These are phyloP conservation scores for Pseudogymnoascus verrucosus DNA, from an alignment of 2,329 filamentous ascomycete genomes.

Conservation along the genomic window DNA sequence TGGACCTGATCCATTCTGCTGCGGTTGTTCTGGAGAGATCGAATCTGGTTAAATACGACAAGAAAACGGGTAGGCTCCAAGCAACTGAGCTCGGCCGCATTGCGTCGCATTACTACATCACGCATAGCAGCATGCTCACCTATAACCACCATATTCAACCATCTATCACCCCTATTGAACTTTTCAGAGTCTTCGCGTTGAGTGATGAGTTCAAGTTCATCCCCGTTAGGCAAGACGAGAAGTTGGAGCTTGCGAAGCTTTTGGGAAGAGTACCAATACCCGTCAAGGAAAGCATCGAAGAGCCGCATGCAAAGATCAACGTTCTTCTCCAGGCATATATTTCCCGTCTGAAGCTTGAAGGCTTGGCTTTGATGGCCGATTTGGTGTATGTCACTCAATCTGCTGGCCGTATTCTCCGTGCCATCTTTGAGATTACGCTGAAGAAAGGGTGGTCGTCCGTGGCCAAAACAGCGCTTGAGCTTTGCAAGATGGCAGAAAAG, in stretches of 20 bases:
- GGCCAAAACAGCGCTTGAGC: conserved; percentile 81
- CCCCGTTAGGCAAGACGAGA: conserved; percentile 93
- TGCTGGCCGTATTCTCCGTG: conserved; percentile 87
- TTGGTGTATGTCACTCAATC: conserved; percentile 98
- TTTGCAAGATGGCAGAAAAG: conserved; percentile 99
- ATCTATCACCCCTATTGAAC: conserved; percentile 84
- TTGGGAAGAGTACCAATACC: conserved; percentile 86
- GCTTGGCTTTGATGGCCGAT: conserved; percentile 92
- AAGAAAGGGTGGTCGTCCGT: conserved; percentile 95
- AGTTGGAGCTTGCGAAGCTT: conserved; percentile 88
- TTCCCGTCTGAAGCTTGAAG: conserved; percentile 86
- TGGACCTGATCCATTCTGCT: conserved; percentile 94
- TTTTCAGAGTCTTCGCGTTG: conserved; percentile 92
- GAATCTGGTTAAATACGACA: conserved; percentile 89
- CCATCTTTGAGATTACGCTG: conserved; percentile 93
- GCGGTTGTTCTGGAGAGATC: conserved; percentile 80
- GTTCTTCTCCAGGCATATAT: conserved; percentile 95
- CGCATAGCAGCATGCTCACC: conserved; percentile 89
- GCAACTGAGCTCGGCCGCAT: conserved; percentile 91
- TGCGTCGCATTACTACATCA: conserved; percentile 97
- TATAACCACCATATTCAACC: conserved; percentile 95
- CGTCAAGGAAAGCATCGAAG: conserved; percentile 95
- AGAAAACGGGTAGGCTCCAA: conserved; percentile 80
- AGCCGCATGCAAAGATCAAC: conserved; percentile 96
- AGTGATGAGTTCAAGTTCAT: conserved; percentile 99